Conservation (phyloP, 2,329 filamentous ascomycete species). For the Phialophora expanda region DNA sequence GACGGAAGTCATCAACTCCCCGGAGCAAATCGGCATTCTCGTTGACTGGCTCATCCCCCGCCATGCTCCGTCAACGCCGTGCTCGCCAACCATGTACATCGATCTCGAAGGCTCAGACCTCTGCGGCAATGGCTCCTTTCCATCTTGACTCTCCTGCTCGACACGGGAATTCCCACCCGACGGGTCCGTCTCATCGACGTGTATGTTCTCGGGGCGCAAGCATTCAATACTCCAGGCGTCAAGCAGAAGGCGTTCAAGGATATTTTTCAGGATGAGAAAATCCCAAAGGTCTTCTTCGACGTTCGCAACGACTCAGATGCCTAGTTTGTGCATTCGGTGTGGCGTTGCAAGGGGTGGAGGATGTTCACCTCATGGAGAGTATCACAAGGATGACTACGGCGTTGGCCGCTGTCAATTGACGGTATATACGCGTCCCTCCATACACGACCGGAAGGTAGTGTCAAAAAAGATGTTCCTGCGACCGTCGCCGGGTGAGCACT, state of each 20-base stretch:
- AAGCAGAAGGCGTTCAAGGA: slow-evolving; percentile 39
- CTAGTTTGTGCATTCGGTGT: slow-evolving; percentile 53
- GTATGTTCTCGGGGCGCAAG: neutral
- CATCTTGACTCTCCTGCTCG: slow-evolving; percentile 51
- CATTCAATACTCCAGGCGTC: slow-evolving; percentile 5
- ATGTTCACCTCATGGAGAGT: slow-evolving; percentile 62
- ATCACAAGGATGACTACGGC: slow-evolving; percentile 42
- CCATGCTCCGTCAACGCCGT: neutral
- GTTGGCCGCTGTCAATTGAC: too few relatives aligned
- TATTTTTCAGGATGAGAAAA: slow-evolving; percentile 51
- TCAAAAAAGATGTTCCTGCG: too few relatives aligned
- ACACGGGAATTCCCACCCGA: neutral
- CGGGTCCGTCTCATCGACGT: neutral
- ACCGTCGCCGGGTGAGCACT: too few relatives aligned
- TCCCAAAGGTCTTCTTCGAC: slow-evolving; percentile 61
- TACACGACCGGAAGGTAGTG: too few relatives aligned
- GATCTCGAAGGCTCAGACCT: slow-evolving; percentile 58
- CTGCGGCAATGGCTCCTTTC: slow-evolving; percentile 52
- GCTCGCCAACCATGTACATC: slow-evolving; percentile 37
- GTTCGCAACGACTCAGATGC: slow-evolving; percentile 62
- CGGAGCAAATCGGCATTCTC: neutral
- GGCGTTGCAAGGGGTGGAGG: slow-evolving; percentile 50
- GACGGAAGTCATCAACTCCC: neutral
- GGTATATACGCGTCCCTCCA: too few relatives aligned
- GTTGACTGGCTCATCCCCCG: neutral